A percentile compares a stretch with the other conserved stretches of the same genome.
Evolutionary conservation across 2,329 filamentous ascomycete genomes (phyloP).

Genomic region (Botryosphaeria dothidea): DNA sequence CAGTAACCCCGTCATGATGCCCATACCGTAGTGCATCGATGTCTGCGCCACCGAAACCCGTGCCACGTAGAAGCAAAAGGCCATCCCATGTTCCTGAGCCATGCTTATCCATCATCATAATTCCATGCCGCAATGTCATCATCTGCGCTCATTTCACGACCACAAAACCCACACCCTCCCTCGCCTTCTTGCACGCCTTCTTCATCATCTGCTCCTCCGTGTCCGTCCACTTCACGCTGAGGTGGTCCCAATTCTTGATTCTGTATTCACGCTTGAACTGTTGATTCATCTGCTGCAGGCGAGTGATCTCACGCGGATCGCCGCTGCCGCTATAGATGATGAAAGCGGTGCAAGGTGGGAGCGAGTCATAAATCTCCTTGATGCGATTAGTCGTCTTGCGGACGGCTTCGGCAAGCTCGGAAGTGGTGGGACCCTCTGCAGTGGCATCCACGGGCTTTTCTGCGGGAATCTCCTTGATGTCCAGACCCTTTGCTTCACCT

Average conservation of each 20-base stretch:
- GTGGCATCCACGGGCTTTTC: not conserved
- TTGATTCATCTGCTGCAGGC: constrained; percentile 58
- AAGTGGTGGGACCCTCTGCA: constrained; percentile 9
- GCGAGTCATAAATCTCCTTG: constrained; percentile 52
- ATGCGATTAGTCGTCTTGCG: constrained; percentile 54
- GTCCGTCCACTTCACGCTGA: constrained; percentile 66
- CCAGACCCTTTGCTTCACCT: not conserved
- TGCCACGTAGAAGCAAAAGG: not conserved
- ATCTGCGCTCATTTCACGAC: constrained; percentile 52
- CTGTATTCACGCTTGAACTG: constrained; percentile 59
- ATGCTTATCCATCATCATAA: no score
- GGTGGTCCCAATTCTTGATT: constrained; percentile 63
- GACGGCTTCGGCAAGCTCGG: constrained; percentile 48
- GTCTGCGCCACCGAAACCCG: not conserved
- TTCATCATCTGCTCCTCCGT: constrained; percentile 61
- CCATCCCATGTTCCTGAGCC: no score
- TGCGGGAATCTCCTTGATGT: not conserved
- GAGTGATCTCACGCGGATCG: constrained; percentile 58
- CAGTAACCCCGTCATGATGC: no score
- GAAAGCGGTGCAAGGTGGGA: constrained; percentile 61
- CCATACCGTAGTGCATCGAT: no score
- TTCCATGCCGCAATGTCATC: not conserved
- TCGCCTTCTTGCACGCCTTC: constrained; percentile 56
- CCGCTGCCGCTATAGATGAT: constrained; percentile 66
- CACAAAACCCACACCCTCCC: constrained; percentile 61